A percentile compares a stretch with the other conserved stretches of the same genome.
phyloP scores from a whole-genome alignment of 345 rosid species.

The Eucalyptus polybractea region DNA sequence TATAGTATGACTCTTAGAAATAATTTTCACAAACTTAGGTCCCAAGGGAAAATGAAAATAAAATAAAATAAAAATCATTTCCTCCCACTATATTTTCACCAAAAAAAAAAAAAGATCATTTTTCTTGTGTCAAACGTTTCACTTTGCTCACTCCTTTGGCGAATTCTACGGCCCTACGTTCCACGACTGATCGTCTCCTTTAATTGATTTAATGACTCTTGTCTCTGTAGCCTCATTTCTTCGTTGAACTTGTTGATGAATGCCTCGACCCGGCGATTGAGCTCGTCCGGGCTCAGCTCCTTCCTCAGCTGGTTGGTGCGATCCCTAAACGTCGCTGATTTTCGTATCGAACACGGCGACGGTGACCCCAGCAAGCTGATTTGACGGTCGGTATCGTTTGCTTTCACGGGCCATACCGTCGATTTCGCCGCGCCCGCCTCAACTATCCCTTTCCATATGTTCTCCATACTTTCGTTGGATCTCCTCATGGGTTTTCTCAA shows the following conservation, averaged over 20 bases:
- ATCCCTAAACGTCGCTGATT: constrained; percentile 49
- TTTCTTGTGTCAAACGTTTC: not conserved
- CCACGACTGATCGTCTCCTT: constrained; percentile 18
- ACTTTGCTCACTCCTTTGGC: not conserved
- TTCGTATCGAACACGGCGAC: constrained; percentile 2
- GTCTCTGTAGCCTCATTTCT: constrained; percentile 67
- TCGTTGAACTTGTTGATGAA: constrained; percentile 63
- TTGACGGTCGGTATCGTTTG: constrained; percentile 3
- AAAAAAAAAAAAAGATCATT: too few species aligned
- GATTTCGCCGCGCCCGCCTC: constrained; percentile 18
- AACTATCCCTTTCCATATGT: constrained; percentile 56
- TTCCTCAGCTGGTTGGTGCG: constrained; percentile 32
- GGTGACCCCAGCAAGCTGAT: not conserved
- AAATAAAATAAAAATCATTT: not conserved
- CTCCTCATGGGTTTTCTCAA: not conserved
- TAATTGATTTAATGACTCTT: constrained; percentile 43
- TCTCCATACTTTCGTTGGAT: constrained; percentile 47
- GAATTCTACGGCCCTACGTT: not conserved
- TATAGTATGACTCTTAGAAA: not conserved
- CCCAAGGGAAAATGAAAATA: not conserved
- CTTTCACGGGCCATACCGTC: constrained; percentile 35
- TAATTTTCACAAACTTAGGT: not conserved
- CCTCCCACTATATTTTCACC: not conserved
- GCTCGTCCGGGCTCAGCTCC: constrained; percentile 62
- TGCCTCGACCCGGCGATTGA: constrained; percentile 62